Percentiles rank a stretch among this genome's conserved stretches.
phyloP scores from a whole-genome alignment of 108 stramenopile species.

The Epipyxis sp. region DNA sequence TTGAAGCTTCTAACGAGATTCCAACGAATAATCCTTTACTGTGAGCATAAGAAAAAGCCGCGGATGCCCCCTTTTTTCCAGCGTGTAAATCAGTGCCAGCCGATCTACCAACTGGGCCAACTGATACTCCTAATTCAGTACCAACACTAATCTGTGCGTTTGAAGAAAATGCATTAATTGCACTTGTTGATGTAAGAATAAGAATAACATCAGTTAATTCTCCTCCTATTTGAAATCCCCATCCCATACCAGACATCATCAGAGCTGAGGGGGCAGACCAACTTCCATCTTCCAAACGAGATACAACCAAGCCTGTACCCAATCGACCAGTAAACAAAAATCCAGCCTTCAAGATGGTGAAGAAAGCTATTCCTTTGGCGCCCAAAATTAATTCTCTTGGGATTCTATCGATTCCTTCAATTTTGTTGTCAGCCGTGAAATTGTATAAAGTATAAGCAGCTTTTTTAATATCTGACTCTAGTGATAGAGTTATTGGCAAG shows the following conservation, averaged over 20 bases:
- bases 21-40: constrained; percentile 42
- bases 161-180: constrained; percentile 38
- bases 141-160: constrained; percentile 44
- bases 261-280: constrained; percentile 45
- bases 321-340: constrained; percentile 65
- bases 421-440: constrained; percentile 39
- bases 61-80: constrained; percentile 41
- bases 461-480: constrained; percentile 39
- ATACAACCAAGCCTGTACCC: constrained; percentile 69
- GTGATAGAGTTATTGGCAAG: constrained; percentile 33
- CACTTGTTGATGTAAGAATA: constrained; percentile 36
- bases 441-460: constrained; percentile 39
- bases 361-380: constrained; percentile 68
- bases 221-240: constrained; percentile 44
- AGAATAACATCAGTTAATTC: constrained; percentile 47
- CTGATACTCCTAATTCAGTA: constrained; percentile 41
- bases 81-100: constrained; percentile 41
- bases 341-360: constrained; percentile 73
- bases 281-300: constrained; percentile 47
- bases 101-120: constrained; percentile 39
- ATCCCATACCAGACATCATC: constrained; percentile 38
- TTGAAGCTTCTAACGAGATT: constrained; percentile 37
- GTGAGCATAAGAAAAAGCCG: constrained; percentile 47
- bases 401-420: constrained; percentile 52
- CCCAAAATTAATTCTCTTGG: constrained; percentile 65